A percentile compares a stretch with the other conserved stretches of the same genome.
These are phyloP conservation scores for Hirschioporus abietinus DNA, from an alignment of 768 basidiomycete species.

Conservation along the genomic window DNA sequence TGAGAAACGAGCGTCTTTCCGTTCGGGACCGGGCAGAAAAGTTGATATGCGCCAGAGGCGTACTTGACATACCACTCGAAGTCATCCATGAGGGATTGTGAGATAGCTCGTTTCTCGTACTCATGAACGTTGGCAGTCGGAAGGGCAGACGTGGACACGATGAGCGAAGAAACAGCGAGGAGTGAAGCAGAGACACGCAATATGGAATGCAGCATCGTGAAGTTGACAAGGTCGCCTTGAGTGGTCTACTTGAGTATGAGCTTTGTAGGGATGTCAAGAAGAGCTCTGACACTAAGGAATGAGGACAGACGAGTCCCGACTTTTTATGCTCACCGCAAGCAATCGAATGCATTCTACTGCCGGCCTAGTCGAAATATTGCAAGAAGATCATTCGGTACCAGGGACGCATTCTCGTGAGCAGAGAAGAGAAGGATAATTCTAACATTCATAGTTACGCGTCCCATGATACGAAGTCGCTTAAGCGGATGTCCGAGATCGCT, in stretches of 20 bases:
- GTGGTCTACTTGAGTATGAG: background rate
- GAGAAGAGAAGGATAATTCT: background rate
- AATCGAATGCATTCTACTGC: background rate
- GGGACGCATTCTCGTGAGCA: background rate
- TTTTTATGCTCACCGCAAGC: background rate
- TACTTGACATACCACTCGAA: conserved; percentile 52
- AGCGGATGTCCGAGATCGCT: background rate
- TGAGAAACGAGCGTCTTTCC: conserved; percentile 37
- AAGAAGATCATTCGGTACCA: background rate
- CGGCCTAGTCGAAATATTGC: background rate
- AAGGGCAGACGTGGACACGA: background rate
- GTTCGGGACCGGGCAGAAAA: conserved; percentile 40
- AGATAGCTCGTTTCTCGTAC: background rate
- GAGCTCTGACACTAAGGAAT: background rate
- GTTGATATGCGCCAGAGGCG: conserved; percentile 43
- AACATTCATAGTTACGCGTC: background rate
- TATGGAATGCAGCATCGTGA: background rate
- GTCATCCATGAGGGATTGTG: conserved; percentile 17
- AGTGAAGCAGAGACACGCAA: background rate
- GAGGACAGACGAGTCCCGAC: background rate
- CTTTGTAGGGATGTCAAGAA: background rate
- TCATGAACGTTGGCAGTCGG: background rate
- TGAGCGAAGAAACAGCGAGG: background rate
- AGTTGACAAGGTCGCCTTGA: background rate
- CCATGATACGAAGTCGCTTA: background rate